Base-by-base conservation (phyloP, 345 rosid species). In the Abelmoschus esculentus region DNA sequence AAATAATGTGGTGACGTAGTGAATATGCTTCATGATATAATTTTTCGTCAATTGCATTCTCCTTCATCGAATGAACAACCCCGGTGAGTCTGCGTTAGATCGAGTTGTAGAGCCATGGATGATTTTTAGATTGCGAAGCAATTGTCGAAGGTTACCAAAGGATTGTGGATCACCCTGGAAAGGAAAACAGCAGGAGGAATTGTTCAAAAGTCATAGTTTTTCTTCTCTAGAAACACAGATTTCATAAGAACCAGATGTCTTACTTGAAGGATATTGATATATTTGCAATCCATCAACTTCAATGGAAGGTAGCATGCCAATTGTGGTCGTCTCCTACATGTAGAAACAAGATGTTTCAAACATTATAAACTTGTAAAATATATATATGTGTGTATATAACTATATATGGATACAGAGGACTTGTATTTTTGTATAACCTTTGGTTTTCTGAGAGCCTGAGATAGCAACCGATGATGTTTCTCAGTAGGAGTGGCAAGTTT, bases 381-480 rank as follows among this genome's bases (percentile, higher is more conserved):
- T 22, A 22, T 22, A 22, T 22, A 22, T 22, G 26, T 22, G 26
- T 22, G 26, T 22, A 1, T 22, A 22, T 22, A 22, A 22, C 26
- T 22, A 22, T 22, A 22, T 22, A 32, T 32, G 36, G 3, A 32
- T 5, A 32, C 4, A 11, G 14, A 11, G 3, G 12, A 54, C 22
- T 32, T 49, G 53, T 17, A 36, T 61, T 31, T 15, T 12, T 32
- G 65, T 11, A 34, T 36, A 67, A 86, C 96, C 96, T 86, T 1
- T 81, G 11, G 65, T 69, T 72, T 19, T 71, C 47, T 10, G 96
- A 86, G 70, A 86, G 82, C 72, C 73, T 82, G 7, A 9, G 55
- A 71, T 83, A 89, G 78, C 90, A 86, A 72, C 73, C 22, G 32
- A 76, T 67, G 18, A 87, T 70, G 52, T 34, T 74, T 65, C 75